phyloP scores from a whole-genome alignment of 2,329 filamentous ascomycete genomes.

The Emergomyces orientalis region DNA sequence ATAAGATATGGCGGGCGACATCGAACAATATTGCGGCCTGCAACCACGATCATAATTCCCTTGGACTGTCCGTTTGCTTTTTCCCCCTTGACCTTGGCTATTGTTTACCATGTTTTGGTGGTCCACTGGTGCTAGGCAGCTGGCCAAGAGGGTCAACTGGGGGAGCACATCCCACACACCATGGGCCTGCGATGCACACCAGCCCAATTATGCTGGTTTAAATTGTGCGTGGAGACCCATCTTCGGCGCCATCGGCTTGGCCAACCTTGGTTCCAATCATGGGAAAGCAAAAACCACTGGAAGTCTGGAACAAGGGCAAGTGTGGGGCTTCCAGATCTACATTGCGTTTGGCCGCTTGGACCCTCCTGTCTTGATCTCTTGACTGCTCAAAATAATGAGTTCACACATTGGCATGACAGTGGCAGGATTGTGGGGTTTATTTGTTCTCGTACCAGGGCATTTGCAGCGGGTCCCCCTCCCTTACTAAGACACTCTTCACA shows the following conservation, averaged over 20 bases:
- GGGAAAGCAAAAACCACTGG: not conserved
- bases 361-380: too few species aligned
- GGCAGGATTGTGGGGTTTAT: too few species aligned
- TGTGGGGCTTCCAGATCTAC: not conserved
- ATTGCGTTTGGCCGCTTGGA: not conserved
- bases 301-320: not conserved
- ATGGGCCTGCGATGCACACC: too few species aligned
- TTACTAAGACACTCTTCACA: too few species aligned
- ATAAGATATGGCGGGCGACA: not conserved
- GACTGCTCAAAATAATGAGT: too few species aligned
- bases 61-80: not conserved
- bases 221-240: not conserved
- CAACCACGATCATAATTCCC: not conserved
- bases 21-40: not conserved
- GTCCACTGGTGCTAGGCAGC: too few species aligned
- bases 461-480: too few species aligned
- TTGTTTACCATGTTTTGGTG: not conserved
- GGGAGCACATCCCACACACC: not conserved
- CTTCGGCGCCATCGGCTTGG: not conserved
- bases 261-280: not conserved
- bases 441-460: too few species aligned
- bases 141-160: not conserved
- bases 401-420: too few species aligned
- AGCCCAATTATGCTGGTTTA: not conserved
- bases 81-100: not conserved